Evolutionary conservation across 139 green algal genomes (phyloP), one percentile per base, ranked within the genome.

Genomic region (Chlorella ohadii): DNA sequence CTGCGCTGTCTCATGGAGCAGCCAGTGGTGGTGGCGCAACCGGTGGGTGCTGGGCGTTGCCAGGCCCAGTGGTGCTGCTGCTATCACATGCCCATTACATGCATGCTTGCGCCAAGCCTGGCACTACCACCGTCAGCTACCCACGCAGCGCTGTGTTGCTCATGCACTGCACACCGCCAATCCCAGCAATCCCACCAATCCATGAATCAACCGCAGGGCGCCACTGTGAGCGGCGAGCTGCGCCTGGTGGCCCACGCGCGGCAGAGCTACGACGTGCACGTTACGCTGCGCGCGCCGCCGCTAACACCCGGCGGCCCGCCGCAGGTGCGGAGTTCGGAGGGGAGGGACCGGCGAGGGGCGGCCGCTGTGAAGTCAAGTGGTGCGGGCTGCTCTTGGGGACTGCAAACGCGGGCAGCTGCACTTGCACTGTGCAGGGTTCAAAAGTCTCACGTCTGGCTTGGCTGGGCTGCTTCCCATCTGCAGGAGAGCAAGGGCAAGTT

Each of bases 221-320:
- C 51, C 9, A 19, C 51, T 59, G 51, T 59, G 51, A 59, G 61
- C 2, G 94, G 94, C 34, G 72, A 59, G 38, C 64, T 97, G 81
- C 82, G 81, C 5, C 89, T 97, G 38, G 80, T 90, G 33, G 93
- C 94, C 15, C 94, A 98, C 90, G 80, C 81, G 34, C 78, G 92
- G 6, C 94, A 98, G 89, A 94, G 88, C 81, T 98, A 98, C 73
- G 90, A 96, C 76, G 87, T 98, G 38, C 82, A 90, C 65, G 27
- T 97, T 28, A 86, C 51, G 27, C 88, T 98, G 71, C 82, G 83
- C 9, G 93, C 84, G 36, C 93, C 92, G 4, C 85, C 92, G 4
- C 39, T 92, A 28, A 39, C 61, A 34, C 87, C 88, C 3, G 87
- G 89, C 17, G 56, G 74, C 15, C 39, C 86, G 15, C 61, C 84